A percentile compares a stretch with the other conserved stretches of the same genome.
These are phyloP conservation scores for Eucalyptus coolabah DNA, from an alignment of 345 rosid species.

Conservation along the genomic window DNA sequence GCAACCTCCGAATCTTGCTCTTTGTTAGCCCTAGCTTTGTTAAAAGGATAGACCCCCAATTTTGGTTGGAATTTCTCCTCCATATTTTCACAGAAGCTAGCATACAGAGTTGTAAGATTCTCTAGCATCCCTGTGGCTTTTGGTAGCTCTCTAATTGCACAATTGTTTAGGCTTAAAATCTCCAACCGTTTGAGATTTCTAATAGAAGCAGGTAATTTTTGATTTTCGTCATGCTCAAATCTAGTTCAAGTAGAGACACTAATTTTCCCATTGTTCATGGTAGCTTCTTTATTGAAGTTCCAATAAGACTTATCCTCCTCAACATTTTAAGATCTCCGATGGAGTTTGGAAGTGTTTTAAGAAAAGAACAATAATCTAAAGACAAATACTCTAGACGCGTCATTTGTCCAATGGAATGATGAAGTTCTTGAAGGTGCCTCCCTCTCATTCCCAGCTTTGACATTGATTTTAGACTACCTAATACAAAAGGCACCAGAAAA, in stretches of 20 bases:
- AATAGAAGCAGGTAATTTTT: neutral
- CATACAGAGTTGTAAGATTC: neutral
- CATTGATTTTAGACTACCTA: neutral
- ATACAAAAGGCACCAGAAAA: neutral
- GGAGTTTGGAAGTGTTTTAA: neutral
- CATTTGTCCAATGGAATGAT: neutral
- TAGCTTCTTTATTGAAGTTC: neutral
- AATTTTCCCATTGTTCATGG: neutral
- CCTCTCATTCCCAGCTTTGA: neutral
- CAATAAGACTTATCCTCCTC: neutral
- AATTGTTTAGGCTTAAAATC: neutral
- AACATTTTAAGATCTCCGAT: neutral
- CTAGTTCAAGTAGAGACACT: neutral
- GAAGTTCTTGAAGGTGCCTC: neutral
- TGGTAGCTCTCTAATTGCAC: neutral
- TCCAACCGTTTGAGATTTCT: neutral
- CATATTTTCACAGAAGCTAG: neutral
- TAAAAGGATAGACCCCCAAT: neutral
- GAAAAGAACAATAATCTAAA: neutral
- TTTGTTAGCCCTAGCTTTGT: too few relatives aligned
- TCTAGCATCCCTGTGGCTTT: neutral
- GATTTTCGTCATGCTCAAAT: too few relatives aligned
- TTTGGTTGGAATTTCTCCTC: neutral
- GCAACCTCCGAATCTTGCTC: too few relatives aligned
- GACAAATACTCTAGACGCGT: neutral